These are phyloP conservation scores for Aspergillus hancockii DNA, from an alignment of 495 filamentous ascomycete species.

Conservation along the genomic window DNA sequence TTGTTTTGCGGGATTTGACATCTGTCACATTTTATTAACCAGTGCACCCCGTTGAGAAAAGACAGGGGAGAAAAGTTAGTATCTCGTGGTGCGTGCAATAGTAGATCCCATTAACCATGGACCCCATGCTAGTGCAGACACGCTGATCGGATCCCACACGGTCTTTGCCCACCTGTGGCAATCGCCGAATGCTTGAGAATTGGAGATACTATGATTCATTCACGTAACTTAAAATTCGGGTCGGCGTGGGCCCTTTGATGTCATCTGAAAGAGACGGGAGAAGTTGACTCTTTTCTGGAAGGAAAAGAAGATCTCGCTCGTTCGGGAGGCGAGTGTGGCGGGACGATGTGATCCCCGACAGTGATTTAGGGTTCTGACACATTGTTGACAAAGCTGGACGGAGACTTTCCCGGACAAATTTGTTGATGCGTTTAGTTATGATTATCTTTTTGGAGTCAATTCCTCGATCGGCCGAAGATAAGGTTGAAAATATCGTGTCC, in stretches of 20 bases:
- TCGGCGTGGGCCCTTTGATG: neutral
- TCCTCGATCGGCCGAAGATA: neutral
- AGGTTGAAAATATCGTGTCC: neutral
- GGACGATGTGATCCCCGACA: neutral
- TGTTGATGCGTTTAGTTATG: too few relatives aligned
- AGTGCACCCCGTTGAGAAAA: neutral
- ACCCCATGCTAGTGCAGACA: neutral
- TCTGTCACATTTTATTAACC: neutral
- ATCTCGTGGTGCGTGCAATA: neutral
- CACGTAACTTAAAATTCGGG: neutral
- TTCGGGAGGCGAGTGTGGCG: neutral
- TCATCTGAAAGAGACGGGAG: neutral
- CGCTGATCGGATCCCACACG: neutral
- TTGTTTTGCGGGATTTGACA: neutral
- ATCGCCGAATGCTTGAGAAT: neutral
- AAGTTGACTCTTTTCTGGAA: constrained; percentile 4
- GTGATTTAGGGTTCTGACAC: neutral
- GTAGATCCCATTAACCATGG: neutral
- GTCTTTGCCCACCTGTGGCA: neutral
- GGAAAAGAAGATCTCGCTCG: neutral
- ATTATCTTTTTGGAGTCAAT: too few relatives aligned
- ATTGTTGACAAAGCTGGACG: neutral
- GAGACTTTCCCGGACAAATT: neutral
- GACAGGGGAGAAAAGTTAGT: neutral
- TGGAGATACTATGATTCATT: neutral